These are phyloP conservation scores for Brasilioporus rufonigricans DNA, from an alignment of 768 basidiomycete species.

Conservation along the genomic window DNA sequence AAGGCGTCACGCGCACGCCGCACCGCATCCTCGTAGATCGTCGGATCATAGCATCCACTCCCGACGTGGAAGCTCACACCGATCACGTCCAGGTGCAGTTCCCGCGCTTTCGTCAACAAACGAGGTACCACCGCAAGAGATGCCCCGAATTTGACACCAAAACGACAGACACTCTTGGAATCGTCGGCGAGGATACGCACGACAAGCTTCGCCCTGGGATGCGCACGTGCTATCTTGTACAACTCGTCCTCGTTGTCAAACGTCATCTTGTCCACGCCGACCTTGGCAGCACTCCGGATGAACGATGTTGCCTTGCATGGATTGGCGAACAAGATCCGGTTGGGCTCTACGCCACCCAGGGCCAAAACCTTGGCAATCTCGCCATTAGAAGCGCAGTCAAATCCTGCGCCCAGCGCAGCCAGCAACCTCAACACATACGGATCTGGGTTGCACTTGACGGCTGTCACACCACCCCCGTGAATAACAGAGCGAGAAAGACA, in stretches of 20 bases:
- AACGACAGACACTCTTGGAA: conserved; percentile 88
- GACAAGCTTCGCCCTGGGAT: conserved; percentile 83
- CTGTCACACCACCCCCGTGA: conserved; percentile 40
- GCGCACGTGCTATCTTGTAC: conserved; percentile 81
- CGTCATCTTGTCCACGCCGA: conserved; percentile 90
- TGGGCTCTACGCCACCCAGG: conserved; percentile 71
- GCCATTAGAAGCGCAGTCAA: conserved; percentile 95
- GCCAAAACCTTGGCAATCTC: conserved; percentile 83
- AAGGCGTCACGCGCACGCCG: conserved; percentile 80
- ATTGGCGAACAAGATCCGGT: conserved; percentile 94
- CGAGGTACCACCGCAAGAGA: conserved; percentile 75
- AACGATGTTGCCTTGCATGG: conserved; percentile 97
- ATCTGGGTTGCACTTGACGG: conserved; percentile 98
- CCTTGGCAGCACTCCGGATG: conserved; percentile 77
- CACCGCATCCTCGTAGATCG: conserved; percentile 88
- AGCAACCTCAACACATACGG: conserved; percentile 90
- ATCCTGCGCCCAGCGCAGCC: conserved; percentile 86
- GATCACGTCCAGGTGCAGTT: conserved; percentile 79
- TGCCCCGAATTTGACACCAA: conserved; percentile 97
- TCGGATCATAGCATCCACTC: conserved; percentile 92
- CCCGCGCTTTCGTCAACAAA: conserved; percentile 75
- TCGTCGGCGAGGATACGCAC: conserved; percentile 98
- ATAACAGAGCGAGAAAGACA: conserved; percentile 23
- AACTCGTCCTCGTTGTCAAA: conserved; percentile 98
- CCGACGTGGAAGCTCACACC: conserved; percentile 99